phyloP scores from a whole-genome alignment of 495 filamentous ascomycete species.

The Chaetomidium leptoderma region DNA sequence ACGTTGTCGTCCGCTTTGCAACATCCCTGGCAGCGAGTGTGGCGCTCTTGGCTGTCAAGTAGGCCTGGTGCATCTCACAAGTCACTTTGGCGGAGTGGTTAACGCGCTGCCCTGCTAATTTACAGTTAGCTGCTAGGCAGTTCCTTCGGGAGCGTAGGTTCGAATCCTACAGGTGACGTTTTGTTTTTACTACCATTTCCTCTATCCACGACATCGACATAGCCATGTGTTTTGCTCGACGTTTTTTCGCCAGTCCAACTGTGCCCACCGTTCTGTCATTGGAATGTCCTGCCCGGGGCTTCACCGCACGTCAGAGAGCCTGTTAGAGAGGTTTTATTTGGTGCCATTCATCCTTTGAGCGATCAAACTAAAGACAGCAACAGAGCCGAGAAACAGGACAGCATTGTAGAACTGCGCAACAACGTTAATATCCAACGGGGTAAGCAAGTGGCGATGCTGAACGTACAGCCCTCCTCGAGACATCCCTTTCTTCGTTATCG shows the following conservation, averaged over 20 bases:
- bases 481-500: constrained; percentile 89
- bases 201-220: too few relatives aligned
- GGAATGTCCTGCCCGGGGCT: too few relatives aligned
- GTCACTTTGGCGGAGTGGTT: constrained; percentile 32
- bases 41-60: background rate
- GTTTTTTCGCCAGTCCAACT: background rate
- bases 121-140: constrained; percentile 22
- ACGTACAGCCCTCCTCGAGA: constrained; percentile 86
- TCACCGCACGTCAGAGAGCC: too few relatives aligned
- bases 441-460: background rate
- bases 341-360: constrained; percentile 59
- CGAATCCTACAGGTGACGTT: constrained; percentile 33
- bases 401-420: constrained; percentile 91
- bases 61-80: background rate
- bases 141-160: constrained; percentile 33
- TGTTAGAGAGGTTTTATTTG: background rate
- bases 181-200: background rate
- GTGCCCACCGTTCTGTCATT: too few relatives aligned
- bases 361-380: constrained; percentile 85
- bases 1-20: too few relatives aligned
- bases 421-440: background rate
- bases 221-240: background rate
- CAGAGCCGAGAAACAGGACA: constrained; percentile 89
- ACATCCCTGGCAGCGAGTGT: too few relatives aligned
- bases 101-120: constrained; percentile 33